Evolutionary conservation across 352 stramenopile genomes (phyloP), one percentile per base, ranked within the genome.

Genomic region (Globisporangium heterothallicum): DNA sequence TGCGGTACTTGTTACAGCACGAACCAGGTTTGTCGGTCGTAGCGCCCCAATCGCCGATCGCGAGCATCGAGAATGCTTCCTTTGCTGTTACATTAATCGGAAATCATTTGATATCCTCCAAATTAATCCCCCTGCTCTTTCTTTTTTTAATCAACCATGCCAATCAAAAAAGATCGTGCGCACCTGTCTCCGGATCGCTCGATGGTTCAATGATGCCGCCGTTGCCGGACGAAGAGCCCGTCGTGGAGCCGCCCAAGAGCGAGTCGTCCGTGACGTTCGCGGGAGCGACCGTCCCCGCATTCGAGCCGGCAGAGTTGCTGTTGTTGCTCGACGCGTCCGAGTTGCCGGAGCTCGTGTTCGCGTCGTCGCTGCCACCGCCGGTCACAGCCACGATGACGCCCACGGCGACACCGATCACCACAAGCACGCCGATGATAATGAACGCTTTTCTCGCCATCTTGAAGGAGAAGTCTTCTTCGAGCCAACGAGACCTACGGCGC

Each of bases 1-100:
- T 89, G 34, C 78, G 78, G 67, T 94, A 94, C 66, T 92, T 89
- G 72, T 90, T 92, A 59, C 84, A 94, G 70, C 84, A 94, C 55
- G 81, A 90, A 25, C 84, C 84, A 2, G 84, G 81, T 63, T 92
- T 90, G 66, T 92, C 81, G 6, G 80, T 90, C 25, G 84, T 94
- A 6, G 81, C 84, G 1, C 84, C 84, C 84, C 84, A 94, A 58
- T 94, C 84, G 18, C 84, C 84, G 45, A 94, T 86, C 14, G 84
- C 84, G n/a, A 94, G 65, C 74, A 94, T 89, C 2, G 84, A 86
- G 13, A 92, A 69, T 4, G 78, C 77, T 0, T 61, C 49, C 34
- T 71, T 68, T 32, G 68, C 72, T 53, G 52, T 47, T 21, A 2
- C 12, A 32, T 19, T 16, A 29, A 10, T 16, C 22, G 22, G 1